A percentile compares a stretch with the other conserved stretches of the same genome.
phyloP scores from a whole-genome alignment of 1,284 basidiomycete genomes.

The Neotropicomus parvogracilis region DNA sequence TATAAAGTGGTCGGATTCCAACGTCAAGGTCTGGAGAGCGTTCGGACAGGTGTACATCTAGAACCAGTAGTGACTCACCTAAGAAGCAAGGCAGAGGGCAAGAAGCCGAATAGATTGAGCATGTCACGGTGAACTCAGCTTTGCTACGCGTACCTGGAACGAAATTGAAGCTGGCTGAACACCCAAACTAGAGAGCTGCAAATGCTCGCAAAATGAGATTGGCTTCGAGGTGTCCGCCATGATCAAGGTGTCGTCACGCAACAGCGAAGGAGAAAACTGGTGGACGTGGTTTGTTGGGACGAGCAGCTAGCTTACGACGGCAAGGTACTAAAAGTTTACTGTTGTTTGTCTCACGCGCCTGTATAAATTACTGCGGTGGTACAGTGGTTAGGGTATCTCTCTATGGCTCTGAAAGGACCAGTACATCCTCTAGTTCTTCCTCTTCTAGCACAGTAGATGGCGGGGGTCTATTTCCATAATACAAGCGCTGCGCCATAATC shows the following conservation, averaged over 20 bases:
- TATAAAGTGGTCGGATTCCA: slow-evolving; percentile 97
- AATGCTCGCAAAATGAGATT: slow-evolving; percentile 80
- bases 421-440: slow-evolving; percentile 70
- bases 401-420: slow-evolving; percentile 59
- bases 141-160: slow-evolving; percentile 73
- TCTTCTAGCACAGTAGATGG: slow-evolving; percentile 47
- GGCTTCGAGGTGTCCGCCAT: slow-evolving; percentile 60
- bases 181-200: slow-evolving; percentile 94
- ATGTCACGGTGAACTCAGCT: slow-evolving; percentile 32
- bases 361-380: not conserved
- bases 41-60: slow-evolving; percentile 10
- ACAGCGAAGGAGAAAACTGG: slow-evolving; percentile 16
- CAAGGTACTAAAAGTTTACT: slow-evolving; percentile 28
- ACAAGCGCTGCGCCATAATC: slow-evolving; percentile 66
- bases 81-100: slow-evolving; percentile 1
- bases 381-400: slow-evolving; percentile 2
- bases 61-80: slow-evolving; percentile 17
- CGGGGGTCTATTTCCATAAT: slow-evolving; percentile 66
- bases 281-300: slow-evolving; percentile 25
- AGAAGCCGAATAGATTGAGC: slow-evolving; percentile 25
- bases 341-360: slow-evolving; percentile 29
- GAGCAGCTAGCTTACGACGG: slow-evolving; percentile 10
- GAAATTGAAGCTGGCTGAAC: slow-evolving; percentile 96
- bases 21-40: slow-evolving; percentile 68
- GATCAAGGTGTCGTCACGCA: slow-evolving; percentile 18